Base-by-base conservation (phyloP, 2,329 filamentous ascomycete species). In the Ustulina deusta region DNA sequence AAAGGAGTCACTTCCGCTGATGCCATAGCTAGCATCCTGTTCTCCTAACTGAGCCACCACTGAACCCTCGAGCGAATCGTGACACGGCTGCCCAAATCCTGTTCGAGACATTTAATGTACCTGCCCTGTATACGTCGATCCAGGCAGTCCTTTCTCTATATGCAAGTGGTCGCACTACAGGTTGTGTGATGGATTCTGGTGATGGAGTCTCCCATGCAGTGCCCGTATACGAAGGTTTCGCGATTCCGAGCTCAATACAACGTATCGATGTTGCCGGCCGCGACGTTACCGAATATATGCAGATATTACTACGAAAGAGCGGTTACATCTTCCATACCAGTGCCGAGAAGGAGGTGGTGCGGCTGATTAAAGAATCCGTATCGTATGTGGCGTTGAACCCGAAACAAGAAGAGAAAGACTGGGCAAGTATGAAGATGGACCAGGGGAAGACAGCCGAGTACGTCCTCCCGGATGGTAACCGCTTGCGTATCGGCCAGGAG, bases 31-130 rank as follows among this genome's bases (percentile, higher is more conserved):
- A 94, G 91, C 96, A 99, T 81, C 96, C 96, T 51, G 95, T 99
- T 69, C 89, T 99, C 60, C 87, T 99, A 76, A 99, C 96, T 69
- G 96, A 99, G 82, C 93, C 96, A 57, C 96, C 96, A 46, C 85
- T 99, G 73, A 99, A 99, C 81, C 96, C 96, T 38, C 91, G 94
- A 80, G 91, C 92, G 80, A 98, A 99, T 83, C 93, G 96, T 78
- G 96, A 99, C 79, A 97, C 91, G 7, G 96, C 96, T 44, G 96
- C 96, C 48, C 96, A 99, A 81, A 97, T 99, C 72, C 89, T 99
- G 64, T 99, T 99, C 82, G 96, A 99, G 83, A 97, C 95, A 2
- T 98, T 98, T 86, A 98, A 98, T 78, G 95, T 98, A 11, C 96
- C 96, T 13, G 96, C 96, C 3, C 86, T 98, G 52, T 97, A 97